These are phyloP conservation scores for Globisporangium barbulae DNA, from an alignment of 352 stramenopile genomes.

Conservation along the genomic window DNA sequence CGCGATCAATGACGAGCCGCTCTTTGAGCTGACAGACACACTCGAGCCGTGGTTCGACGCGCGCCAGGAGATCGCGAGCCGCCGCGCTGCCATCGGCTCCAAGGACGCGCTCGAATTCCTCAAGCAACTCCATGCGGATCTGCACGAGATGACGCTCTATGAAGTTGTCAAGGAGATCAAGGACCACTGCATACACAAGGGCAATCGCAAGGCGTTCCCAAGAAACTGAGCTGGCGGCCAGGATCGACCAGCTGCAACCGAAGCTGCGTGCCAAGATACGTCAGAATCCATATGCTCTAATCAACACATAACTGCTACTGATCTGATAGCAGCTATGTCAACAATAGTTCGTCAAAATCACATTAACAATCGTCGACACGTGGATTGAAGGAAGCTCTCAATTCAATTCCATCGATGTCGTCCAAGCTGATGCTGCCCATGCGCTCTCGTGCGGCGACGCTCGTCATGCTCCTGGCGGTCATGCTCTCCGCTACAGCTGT, in stretches of 20 bases:
- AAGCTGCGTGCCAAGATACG: too few species aligned
- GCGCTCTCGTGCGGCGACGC: not conserved
- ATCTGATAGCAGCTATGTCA: too few species aligned
- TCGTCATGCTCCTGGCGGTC: not conserved
- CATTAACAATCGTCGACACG: not conserved
- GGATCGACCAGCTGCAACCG: too few species aligned
- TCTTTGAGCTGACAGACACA: slow-evolving; percentile 36
- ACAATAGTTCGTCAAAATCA: too few species aligned
- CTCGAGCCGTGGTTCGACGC: slow-evolving; percentile 63
- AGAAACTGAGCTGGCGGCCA: too few species aligned
- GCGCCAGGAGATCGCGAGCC: slow-evolving; percentile 36
- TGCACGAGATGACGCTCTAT: slow-evolving; percentile 56
- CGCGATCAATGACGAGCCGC: slow-evolving; percentile 48
- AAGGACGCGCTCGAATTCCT: slow-evolving; percentile 46
- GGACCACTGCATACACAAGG: slow-evolving; percentile 64
- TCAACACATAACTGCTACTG: too few species aligned
- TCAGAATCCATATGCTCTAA: too few species aligned
- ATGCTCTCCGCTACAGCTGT: not conserved
- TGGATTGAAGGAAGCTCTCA: too few species aligned
- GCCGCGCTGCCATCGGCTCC: slow-evolving; percentile 44
- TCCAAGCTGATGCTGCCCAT: not conserved
- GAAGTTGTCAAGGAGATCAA: slow-evolving; percentile 67
- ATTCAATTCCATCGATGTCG: not conserved
- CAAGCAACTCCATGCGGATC: slow-evolving; percentile 57
- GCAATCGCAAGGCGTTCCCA: slow-evolving; percentile 54